phyloP scores from a whole-genome alignment of 805 yeast genomes.

The Sugiyamaella marilandica region DNA sequence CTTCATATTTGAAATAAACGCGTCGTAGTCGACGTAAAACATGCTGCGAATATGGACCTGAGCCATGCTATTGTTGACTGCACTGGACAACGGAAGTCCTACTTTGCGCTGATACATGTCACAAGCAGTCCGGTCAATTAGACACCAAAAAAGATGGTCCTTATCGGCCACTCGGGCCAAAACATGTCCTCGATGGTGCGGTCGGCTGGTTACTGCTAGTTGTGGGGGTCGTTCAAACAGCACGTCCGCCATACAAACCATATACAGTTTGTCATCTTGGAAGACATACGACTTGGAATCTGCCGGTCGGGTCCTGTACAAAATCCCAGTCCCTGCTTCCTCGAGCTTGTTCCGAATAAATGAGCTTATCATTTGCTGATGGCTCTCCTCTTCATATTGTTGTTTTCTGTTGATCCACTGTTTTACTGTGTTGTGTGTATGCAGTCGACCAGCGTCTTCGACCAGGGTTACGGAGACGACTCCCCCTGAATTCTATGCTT shows the following conservation, averaged over 20 bases:
- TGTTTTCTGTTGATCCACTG: no score
- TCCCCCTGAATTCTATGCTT: no score
- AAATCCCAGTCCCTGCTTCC: neutral
- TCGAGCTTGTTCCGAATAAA: neutral
- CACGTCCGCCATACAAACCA: neutral
- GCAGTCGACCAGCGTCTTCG: no score
- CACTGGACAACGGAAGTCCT: neutral
- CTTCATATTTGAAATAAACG: neutral
- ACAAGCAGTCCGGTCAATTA: neutral
- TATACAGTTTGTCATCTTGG: neutral
- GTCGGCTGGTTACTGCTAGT: neutral
- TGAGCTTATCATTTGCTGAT: neutral
- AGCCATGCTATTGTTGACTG: neutral
- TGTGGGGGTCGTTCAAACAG: neutral
- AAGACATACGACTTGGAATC: neutral
- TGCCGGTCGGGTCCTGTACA: neutral
- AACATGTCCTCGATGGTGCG: slow-evolving; percentile 6
- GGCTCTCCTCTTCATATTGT: no score
- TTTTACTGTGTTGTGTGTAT: no score
- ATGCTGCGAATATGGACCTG: neutral
- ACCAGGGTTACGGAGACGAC: no score
- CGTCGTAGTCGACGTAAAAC: neutral
- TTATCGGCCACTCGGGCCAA: slow-evolving; percentile 5
- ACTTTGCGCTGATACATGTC: neutral
- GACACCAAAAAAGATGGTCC: slow-evolving; percentile 3